Evolutionary conservation across 331 rosid species (phyloP), one percentile per base, ranked within the genome.

Genomic region (Prunus yedoensis): DNA sequence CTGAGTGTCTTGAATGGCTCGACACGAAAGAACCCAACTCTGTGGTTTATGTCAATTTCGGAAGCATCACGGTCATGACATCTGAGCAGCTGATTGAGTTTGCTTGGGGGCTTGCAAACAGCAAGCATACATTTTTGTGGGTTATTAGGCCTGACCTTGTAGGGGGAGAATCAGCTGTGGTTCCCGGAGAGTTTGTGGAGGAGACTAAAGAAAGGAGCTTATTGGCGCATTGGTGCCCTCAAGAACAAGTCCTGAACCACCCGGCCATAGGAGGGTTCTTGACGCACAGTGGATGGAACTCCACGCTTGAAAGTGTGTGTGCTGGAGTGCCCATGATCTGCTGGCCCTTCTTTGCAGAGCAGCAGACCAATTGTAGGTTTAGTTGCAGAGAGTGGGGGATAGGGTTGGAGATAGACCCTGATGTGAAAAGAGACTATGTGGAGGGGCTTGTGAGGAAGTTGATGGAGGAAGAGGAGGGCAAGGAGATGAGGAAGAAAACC

Each of bases 341-440:
- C 1, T 80, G 84, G 82, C 87, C 84, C 0, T 77, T 80, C 20
- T 78, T 85, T 18, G 83, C 85, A 0, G 88, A 85, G 59, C 88
- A 84, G 17, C 85, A 71, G 27, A 84, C 85, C 2, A 85, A 85
- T 66, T 81, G 85, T 6, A 17, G 81, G 66, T 77, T 43, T 57
- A 1, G 74, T 51, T 85, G 91, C 46, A 68, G 20, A 13, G 89
- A 87, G 7, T 90, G 90, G 96, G 90, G 85, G 1, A 54, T 90
- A 11, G 91, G 93, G 32, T 23, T 86, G 80, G 93, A 90, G 78
- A 82, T 86, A 8, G 86, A 83, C 11, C 65, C 27, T 20, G 66
- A 83, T 45, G 91, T 71, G 12, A 85, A 58, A 47, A 83, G 89
- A 64, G 85, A 78, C 0, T 75, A 69, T 2, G 77, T 90, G 47